A percentile compares a stretch with the other conserved stretches of the same genome.
Conservation (phyloP, 2,329 filamentous ascomycete species). For the Chaetomium globosum region DNA sequence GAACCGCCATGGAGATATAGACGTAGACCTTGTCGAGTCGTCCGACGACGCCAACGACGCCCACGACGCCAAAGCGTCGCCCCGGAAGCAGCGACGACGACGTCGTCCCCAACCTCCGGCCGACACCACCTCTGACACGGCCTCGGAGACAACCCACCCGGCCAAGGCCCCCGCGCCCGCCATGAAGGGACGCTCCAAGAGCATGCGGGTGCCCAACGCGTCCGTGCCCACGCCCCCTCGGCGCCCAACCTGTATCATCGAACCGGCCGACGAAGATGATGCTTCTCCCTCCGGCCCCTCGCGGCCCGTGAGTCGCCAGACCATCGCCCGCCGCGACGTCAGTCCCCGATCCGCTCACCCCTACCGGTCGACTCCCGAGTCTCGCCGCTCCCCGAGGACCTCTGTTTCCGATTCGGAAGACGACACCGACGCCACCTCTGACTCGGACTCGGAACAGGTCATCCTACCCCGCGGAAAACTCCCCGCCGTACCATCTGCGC, state of each 20-base stretch:
- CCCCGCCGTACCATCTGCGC: slow-evolving; percentile 29
- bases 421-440: slow-evolving; percentile 45
- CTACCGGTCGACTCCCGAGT: slow-evolving; percentile 45
- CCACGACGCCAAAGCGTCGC: slow-evolving; percentile 30
- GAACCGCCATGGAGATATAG: slow-evolving; percentile 38
- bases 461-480: slow-evolving; percentile 33
- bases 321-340: slow-evolving; percentile 29
- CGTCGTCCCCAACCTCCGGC: slow-evolving; percentile 29
- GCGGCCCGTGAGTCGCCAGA: slow-evolving; percentile 39
- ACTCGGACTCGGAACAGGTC: slow-evolving; percentile 41
- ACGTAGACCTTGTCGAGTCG: slow-evolving; percentile 34
- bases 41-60: slow-evolving; percentile 30
- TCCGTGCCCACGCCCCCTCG: slow-evolving; percentile 39
- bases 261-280: slow-evolving; percentile 37
- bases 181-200: slow-evolving; percentile 35
- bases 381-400: slow-evolving; percentile 36
- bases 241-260: slow-evolving; percentile 35
- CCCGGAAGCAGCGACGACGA: slow-evolving; percentile 25
- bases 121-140: slow-evolving; percentile 28
- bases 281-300: slow-evolving; percentile 30
- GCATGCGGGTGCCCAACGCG: slow-evolving; percentile 40
- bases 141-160: slow-evolving; percentile 29
- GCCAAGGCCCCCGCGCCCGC: slow-evolving; percentile 26
- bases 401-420: slow-evolving; percentile 46
- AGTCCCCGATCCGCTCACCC: slow-evolving; percentile 44